These are phyloP conservation scores for Phytopythium litorale DNA, from an alignment of 352 stramenopile genomes.

Conservation along the genomic window DNA sequence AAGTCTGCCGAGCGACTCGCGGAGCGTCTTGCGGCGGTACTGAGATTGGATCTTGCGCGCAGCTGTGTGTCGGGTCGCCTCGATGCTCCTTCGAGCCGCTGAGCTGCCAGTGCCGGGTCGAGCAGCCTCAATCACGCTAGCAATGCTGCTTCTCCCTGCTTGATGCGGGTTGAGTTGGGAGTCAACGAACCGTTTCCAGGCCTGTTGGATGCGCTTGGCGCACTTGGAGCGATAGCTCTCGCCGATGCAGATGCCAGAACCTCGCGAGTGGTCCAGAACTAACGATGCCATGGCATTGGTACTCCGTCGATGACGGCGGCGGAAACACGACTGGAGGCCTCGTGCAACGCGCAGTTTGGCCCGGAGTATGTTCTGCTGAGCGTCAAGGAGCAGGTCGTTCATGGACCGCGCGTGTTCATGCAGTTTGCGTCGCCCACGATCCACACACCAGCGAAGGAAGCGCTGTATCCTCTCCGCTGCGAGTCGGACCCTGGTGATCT, in stretches of 20 bases:
- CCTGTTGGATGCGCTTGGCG: conserved; percentile 31
- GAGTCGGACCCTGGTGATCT: conserved; percentile 3
- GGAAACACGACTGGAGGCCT: conserved; percentile 42
- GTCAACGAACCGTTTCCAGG: conserved; percentile 28
- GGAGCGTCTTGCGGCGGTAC: conserved; percentile 46
- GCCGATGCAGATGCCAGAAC: background rate
- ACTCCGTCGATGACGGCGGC: conserved; percentile 14
- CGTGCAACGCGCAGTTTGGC: conserved; percentile 34
- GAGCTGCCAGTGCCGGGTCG: background rate
- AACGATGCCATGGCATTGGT: conserved; percentile 10
- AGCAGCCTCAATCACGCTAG: background rate
- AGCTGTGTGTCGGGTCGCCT: conserved; percentile 21
- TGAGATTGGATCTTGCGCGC: conserved; percentile 51
- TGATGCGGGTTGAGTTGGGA: background rate
- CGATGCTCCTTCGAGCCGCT: conserved; percentile 9
- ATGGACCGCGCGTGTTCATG: background rate
- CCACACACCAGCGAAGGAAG: conserved; percentile 12
- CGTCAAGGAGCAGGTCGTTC: conserved; percentile 35
- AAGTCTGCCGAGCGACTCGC: conserved; percentile 32
- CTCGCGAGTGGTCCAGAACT: conserved; percentile 4
- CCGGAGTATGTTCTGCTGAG: conserved; percentile 24
- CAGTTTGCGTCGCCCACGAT: conserved; percentile 8
- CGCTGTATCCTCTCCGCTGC: conserved; percentile 29
- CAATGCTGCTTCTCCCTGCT: background rate
- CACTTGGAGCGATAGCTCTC: conserved; percentile 2